A percentile compares a stretch with the other conserved stretches of the same genome.
These are phyloP conservation scores for Metroxylon sagu DNA, from an alignment of 176 grass and related monocot genomes.

Conservation along the genomic window DNA sequence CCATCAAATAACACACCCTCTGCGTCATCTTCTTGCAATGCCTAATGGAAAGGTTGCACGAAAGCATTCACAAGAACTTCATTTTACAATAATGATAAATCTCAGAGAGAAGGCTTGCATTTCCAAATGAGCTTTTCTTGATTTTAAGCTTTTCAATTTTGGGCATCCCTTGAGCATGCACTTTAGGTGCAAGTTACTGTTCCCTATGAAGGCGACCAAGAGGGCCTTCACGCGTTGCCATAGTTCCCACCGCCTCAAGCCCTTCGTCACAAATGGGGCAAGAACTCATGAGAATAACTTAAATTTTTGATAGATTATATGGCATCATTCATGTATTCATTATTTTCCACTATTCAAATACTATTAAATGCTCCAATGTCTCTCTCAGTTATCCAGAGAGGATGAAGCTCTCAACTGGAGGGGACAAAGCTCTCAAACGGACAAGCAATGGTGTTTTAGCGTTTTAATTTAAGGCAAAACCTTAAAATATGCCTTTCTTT, in stretches of 20 bases:
- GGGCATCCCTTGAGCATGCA: slow-evolving; percentile 66
- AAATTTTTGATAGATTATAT: too few species aligned
- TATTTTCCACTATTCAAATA: too few species aligned
- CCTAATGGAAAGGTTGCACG: slow-evolving; percentile 60
- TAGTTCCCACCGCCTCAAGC: slow-evolving; percentile 71
- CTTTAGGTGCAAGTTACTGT: slow-evolving; percentile 50
- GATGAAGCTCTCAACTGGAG: too few species aligned
- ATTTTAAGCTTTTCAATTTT: slow-evolving; percentile 92
- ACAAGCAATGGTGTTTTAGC: too few species aligned
- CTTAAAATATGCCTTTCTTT: too few species aligned
- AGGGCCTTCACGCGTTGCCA: slow-evolving; percentile 73
- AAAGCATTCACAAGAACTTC: slow-evolving; percentile 84
- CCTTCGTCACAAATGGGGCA: slow-evolving; percentile 23
- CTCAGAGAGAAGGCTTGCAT: slow-evolving; percentile 59
- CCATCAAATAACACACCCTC: slow-evolving; percentile 52
- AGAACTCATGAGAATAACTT: too few species aligned
- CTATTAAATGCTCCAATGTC: too few species aligned
- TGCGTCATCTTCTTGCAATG: slow-evolving; percentile 75
- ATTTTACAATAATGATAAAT: slow-evolving; percentile 81
- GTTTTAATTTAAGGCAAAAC: too few species aligned
- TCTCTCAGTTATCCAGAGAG: too few species aligned
- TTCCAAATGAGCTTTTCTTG: slow-evolving; percentile 74
- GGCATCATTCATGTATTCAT: too few species aligned
- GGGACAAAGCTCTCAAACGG: too few species aligned
- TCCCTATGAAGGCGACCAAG: slow-evolving; percentile 70